Conservation (phyloP, 768 basidiomycete genomes). For the Tricholoma matsutake region DNA sequence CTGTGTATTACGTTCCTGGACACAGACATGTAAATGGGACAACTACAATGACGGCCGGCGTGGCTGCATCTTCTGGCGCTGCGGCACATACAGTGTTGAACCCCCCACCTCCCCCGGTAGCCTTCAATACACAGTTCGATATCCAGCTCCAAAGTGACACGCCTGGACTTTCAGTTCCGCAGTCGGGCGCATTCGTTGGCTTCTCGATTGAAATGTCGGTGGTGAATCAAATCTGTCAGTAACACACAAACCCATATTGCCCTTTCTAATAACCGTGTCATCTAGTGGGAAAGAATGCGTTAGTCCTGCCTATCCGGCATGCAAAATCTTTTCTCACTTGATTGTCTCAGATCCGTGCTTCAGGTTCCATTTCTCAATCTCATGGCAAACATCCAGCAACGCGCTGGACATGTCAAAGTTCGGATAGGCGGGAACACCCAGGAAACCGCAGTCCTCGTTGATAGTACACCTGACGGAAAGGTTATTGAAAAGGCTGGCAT, state of each 20-base stretch:
- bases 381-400: conserved; percentile 64
- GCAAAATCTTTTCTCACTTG: conserved; percentile 25
- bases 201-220: conserved; percentile 67
- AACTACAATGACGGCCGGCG: not conserved
- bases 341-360: conserved; percentile 16
- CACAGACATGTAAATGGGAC: not conserved
- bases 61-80: not conserved
- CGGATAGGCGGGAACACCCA: conserved; percentile 82
- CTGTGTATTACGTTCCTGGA: not conserved
- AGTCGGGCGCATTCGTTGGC: conserved; percentile 43
- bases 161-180: conserved; percentile 33
- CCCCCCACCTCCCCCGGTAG: not conserved
- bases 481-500: conserved; percentile 19
- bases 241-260: not conserved
- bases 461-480: conserved; percentile 41
- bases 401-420: conserved; percentile 60
- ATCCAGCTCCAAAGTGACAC: not conserved
- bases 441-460: conserved; percentile 56
- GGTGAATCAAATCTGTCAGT: conserved; percentile 53
- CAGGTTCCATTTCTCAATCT: conserved; percentile 72
- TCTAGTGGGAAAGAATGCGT: conserved; percentile 51
- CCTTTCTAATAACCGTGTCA: not conserved
- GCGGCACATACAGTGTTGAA: not conserved
- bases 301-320: conserved; percentile 15
- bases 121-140: not conserved